Conservation (phyloP, 2,329 filamentous ascomycete genomes). For the Thielaviopsis ethacetica region DNA sequence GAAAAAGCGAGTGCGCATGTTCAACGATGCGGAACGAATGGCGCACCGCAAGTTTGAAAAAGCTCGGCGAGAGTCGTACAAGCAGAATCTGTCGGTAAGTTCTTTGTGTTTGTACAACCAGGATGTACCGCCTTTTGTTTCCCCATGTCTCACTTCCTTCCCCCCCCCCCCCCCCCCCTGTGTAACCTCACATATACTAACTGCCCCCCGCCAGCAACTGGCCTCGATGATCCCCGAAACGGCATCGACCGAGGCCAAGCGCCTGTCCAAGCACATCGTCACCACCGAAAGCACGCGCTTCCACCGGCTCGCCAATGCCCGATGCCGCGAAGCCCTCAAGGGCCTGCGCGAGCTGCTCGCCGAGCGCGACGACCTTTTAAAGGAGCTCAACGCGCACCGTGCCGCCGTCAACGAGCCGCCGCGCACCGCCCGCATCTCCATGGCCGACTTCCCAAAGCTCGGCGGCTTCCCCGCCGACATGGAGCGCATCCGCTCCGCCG, state of each 20-base stretch:
- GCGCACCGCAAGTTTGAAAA: constrained; percentile 25
- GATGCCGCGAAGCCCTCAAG: constrained; percentile 12
- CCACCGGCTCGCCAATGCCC: constrained; percentile 16
- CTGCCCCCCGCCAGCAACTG: constrained; percentile 17
- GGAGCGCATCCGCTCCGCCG: neutral
- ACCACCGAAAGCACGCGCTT: constrained; percentile 16
- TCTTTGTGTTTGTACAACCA: neutral
- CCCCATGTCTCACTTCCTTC: neutral
- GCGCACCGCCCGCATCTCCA: neutral
- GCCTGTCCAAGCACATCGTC: constrained; percentile 25
- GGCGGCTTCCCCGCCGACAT: neutral
- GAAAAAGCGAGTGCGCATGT: constrained; percentile 23
- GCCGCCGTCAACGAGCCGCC: constrained; percentile 1
- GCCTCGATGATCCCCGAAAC: constrained; percentile 21
- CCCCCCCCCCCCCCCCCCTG: neutral
- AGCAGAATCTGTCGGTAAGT: neutral
- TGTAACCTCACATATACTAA: constrained; percentile 1
- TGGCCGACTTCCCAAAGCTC: neutral
- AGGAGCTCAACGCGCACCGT: constrained; percentile 17
- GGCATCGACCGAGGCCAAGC: constrained; percentile 19
- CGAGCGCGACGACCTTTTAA: constrained; percentile 18
- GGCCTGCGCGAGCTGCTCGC: constrained; percentile 13
- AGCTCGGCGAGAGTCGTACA: constrained; percentile 25
- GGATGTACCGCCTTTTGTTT: neutral
- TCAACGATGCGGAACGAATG: constrained; percentile 25